Conservation (phyloP, 352 stramenopile species). For the Salisapilia sapeloensis region DNA sequence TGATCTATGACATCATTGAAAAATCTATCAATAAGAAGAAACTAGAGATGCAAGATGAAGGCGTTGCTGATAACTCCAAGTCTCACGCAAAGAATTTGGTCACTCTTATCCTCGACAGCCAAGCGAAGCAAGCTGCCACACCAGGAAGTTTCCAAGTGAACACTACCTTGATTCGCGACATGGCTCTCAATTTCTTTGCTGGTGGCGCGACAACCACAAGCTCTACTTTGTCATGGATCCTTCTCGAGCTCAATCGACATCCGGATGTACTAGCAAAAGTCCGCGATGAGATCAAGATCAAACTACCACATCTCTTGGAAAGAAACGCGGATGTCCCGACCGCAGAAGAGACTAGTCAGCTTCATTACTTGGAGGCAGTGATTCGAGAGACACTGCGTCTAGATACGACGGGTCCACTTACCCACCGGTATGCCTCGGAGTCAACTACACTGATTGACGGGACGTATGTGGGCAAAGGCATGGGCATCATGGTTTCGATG, state of each 20-base stretch:
- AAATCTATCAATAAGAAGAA: slow-evolving; percentile 18
- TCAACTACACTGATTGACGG: slow-evolving; percentile 22
- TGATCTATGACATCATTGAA: slow-evolving; percentile 29
- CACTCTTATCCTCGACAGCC: slow-evolving; percentile 18
- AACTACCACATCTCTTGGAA: slow-evolving; percentile 9
- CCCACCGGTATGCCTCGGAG: slow-evolving; percentile 19
- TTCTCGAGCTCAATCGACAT: slow-evolving; percentile 58
- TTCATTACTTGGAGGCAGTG: slow-evolving; percentile 33
- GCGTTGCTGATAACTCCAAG: slow-evolving; percentile 4
- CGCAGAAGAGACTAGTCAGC: slow-evolving; percentile 19
- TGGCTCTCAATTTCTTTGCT: slow-evolving; percentile 70
- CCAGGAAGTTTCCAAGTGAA: slow-evolving; percentile 1
- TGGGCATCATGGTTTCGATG: slow-evolving; percentile 9
- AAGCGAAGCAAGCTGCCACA: slow-evolving; percentile 5
- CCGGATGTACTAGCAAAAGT: slow-evolving; percentile 15
- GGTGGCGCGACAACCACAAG: slow-evolving; percentile 60
- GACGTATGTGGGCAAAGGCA: slow-evolving; percentile 14
- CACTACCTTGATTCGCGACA: slow-evolving; percentile 28
- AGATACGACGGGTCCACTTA: slow-evolving; percentile 36
- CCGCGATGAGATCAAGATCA: slow-evolving; percentile 7
- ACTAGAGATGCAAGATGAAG: slow-evolving; percentile 7
- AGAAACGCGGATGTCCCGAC: slow-evolving; percentile 12
- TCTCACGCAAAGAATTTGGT: slow-evolving; percentile 16
- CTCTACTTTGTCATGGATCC: slow-evolving; percentile 48
- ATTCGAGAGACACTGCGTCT: slow-evolving; percentile 44